These are phyloP conservation scores for Xylaria sp. DNA, from an alignment of 2,329 filamentous ascomycete species.

Conservation along the genomic window DNA sequence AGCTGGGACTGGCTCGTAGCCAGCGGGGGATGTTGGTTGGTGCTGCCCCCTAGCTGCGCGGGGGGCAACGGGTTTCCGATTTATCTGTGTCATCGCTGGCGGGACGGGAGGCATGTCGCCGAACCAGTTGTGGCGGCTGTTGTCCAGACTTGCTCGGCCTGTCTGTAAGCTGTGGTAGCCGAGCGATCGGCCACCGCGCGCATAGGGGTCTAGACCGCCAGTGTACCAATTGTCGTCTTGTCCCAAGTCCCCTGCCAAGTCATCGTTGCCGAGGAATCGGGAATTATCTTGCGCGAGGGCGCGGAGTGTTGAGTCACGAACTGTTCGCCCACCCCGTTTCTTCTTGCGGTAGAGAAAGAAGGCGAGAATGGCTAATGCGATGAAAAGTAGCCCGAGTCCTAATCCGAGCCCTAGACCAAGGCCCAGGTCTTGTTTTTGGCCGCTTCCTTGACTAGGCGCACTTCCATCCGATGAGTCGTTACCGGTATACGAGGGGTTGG, in stretches of 20 bases:
- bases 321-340: conserved; percentile 44
- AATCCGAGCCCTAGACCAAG: conserved; percentile 69
- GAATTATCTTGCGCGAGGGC: conserved; percentile 56
- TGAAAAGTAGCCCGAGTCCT: conserved; percentile 64
- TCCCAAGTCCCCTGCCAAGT: conserved; percentile 45
- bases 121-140: conserved; percentile 37
- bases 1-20: conserved; percentile 39
- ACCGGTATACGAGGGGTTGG: conserved; percentile 48
- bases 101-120: conserved; percentile 28
- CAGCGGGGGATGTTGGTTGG: conserved; percentile 40
- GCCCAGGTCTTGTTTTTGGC: conserved; percentile 55
- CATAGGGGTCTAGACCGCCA: conserved; percentile 52
- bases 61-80: conserved; percentile 38
- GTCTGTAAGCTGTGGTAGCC: conserved; percentile 59
- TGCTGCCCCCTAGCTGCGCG: conserved; percentile 46
- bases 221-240: conserved; percentile 51
- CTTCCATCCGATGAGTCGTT: conserved; percentile 12
- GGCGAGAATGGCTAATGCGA: conserved; percentile 53
- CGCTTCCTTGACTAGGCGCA: conserved; percentile 5
- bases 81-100: conserved; percentile 27
- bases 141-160: conserved; percentile 35
- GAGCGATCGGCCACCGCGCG: conserved; percentile 47
- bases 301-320: conserved; percentile 53
- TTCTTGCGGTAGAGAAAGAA: conserved; percentile 58
- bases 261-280: conserved; percentile 50